A percentile compares a stretch with the other conserved stretches of the same genome.
phyloP scores from a whole-genome alignment of 164 flowering plant genomes.

The Nymphaea thermarum region DNA sequence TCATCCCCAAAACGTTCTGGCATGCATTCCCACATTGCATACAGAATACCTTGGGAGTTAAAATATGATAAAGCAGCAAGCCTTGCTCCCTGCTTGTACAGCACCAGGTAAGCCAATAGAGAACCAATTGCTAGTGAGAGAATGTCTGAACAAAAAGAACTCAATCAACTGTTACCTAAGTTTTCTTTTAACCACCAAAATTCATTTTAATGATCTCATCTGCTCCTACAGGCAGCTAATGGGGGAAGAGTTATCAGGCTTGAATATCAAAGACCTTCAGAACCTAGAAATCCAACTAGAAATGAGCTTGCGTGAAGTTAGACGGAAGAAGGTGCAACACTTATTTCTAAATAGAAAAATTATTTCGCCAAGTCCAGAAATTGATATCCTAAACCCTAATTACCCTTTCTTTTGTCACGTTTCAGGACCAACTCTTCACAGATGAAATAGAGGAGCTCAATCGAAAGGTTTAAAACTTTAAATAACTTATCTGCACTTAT shows the following conservation, averaged over 20 bases:
- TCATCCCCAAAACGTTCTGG: too few relatives aligned
- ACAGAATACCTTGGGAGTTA: too few relatives aligned
- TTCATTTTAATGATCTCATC: not conserved
- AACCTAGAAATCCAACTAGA: conserved; percentile 76
- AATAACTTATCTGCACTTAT: too few relatives aligned
- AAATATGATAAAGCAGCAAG: too few relatives aligned
- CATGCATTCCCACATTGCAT: too few relatives aligned
- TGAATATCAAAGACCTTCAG: conserved; percentile 62
- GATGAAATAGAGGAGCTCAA: conserved; percentile 72
- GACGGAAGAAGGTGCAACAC: conserved; percentile 58
- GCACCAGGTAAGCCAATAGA: too few relatives aligned
- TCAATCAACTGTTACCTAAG: not conserved
- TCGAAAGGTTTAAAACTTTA: conserved; percentile 63
- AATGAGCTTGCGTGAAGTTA: conserved; percentile 63
- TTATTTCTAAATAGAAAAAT: not conserved
- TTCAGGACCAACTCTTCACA: conserved; percentile 65
- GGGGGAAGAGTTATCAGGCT: conserved; percentile 81
- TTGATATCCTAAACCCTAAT: not conserved
- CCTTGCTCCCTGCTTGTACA: too few relatives aligned
- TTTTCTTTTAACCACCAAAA: not conserved
- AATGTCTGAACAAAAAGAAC: not conserved
- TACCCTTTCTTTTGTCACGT: conserved; percentile 6
- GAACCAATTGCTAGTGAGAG: not conserved
- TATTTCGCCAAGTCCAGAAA: not conserved
- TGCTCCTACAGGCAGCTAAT: conserved; percentile 57